Evolutionary conservation across 352 stramenopile species (phyloP).

Genomic region (Blastocystis sp.): DNA sequence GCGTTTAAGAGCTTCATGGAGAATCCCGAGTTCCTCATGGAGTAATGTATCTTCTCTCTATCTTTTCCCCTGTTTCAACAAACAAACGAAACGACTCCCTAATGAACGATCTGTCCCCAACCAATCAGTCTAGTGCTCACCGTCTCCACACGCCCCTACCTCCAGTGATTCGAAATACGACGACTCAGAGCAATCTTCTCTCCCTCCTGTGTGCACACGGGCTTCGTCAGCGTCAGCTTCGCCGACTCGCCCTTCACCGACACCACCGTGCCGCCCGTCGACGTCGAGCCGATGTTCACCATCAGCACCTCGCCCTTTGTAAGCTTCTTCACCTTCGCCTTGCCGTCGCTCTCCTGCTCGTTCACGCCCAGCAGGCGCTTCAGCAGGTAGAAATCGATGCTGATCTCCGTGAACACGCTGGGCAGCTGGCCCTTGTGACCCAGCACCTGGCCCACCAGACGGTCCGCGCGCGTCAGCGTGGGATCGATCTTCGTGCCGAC

Average conservation of each 20-base stretch:
- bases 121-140: constrained; percentile 87
- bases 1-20: constrained; percentile 47
- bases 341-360: constrained; percentile 96
- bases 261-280: constrained; percentile 90
- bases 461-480: constrained; percentile 96
- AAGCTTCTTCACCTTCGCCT: constrained; percentile 98
- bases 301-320: constrained; percentile 98
- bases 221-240: constrained; percentile 97
- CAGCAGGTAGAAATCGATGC: constrained; percentile 99
- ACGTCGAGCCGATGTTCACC: constrained; percentile 99
- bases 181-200: constrained; percentile 99
- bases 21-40: constrained; percentile 44
- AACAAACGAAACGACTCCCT: not conserved
- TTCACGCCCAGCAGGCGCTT: constrained; percentile 97
- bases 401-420: constrained; percentile 95
- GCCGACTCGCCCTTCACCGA: constrained; percentile 77
- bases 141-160: constrained; percentile 73
- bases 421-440: constrained; percentile 94
- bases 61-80: not conserved
- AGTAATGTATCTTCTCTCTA: constrained; percentile 18
- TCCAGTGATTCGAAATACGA: constrained; percentile 98
- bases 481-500: constrained; percentile 98
- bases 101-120: constrained; percentile 92
- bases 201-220: constrained; percentile 98
- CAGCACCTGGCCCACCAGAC: constrained; percentile 93